A percentile compares a stretch with the other conserved stretches of the same genome.
Evolutionary conservation across 805 yeast species (phyloP).

Genomic region (Candida suzukii): DNA sequence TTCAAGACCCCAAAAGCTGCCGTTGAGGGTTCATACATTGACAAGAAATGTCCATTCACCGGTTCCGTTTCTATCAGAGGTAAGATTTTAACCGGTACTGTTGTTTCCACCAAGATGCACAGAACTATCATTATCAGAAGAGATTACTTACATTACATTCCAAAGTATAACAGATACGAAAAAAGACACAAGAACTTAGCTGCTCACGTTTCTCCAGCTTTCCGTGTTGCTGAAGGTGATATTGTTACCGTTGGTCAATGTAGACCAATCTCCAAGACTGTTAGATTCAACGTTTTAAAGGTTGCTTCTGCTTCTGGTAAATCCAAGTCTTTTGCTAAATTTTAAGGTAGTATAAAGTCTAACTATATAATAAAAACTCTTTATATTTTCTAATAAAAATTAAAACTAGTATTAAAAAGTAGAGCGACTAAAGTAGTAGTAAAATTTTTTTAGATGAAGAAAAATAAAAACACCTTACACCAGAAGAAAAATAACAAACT

Average conservation of each 20-base stretch:
- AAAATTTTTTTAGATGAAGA: too few species aligned
- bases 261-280: constrained; percentile 99
- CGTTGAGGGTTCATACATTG: constrained; percentile 97
- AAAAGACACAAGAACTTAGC: constrained; percentile 99
- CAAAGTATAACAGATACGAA: constrained; percentile 99
- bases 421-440: too few species aligned
- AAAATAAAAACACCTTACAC: too few species aligned
- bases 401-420: too few species aligned
- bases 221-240: constrained; percentile 99
- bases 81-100: constrained; percentile 98
- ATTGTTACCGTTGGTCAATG: constrained; percentile 99
- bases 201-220: constrained; percentile 99
- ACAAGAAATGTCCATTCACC: constrained; percentile 99
- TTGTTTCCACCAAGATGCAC: constrained; percentile 99
- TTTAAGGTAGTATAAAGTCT: constrained; percentile 67
- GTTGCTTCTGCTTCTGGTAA: constrained; percentile 85
- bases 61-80: constrained; percentile 99
- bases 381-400: too few species aligned
- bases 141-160: constrained; percentile 99
- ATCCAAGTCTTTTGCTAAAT: constrained; percentile 94
- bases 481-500: too few species aligned
- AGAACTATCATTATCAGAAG: constrained; percentile 99
- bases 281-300: constrained; percentile 98
- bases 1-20: constrained; percentile 99
- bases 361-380: too few species aligned